phyloP scores from a whole-genome alignment of 805 yeast genomes.

The Kazachstania africana region DNA sequence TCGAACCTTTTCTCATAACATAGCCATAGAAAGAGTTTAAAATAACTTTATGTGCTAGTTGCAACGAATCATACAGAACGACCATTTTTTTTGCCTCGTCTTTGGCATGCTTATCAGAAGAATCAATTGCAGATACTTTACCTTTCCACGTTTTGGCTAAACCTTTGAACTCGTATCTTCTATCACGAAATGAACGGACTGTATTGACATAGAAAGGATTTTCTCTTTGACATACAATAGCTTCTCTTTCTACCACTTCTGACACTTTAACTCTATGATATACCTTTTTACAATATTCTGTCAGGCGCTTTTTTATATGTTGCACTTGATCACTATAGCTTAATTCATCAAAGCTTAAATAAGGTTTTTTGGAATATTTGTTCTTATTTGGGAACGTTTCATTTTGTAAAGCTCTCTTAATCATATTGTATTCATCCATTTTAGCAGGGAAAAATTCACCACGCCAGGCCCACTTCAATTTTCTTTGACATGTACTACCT shows the following conservation, averaged over 20 bases:
- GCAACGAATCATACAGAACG: constrained; percentile 86
- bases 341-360: constrained; percentile 62
- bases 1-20: constrained; percentile 96
- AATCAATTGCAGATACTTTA: constrained; percentile 45
- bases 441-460: constrained; percentile 91
- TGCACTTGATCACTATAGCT: constrained; percentile 66
- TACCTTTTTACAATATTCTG: constrained; percentile 76
- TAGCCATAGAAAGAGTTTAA: constrained; percentile 94
- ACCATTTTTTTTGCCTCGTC: constrained; percentile 95
- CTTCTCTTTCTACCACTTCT: constrained; percentile 77
- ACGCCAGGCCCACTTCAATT: constrained; percentile 95
- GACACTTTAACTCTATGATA: constrained; percentile 73
- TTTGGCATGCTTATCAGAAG: constrained; percentile 43
- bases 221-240: constrained; percentile 93
- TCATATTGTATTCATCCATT: constrained; percentile 83
- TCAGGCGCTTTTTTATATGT: constrained; percentile 60
- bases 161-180: constrained; percentile 91
- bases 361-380: constrained; percentile 41
- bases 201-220: constrained; percentile 95
- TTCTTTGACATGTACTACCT: constrained; percentile 84
- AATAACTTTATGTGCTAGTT: constrained; percentile 93
- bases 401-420: constrained; percentile 67
- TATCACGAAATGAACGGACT: constrained; percentile 86
- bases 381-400: constrained; percentile 65
- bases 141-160: constrained; percentile 91